Conservation (phyloP, 495 filamentous ascomycete species). For the Hyaloscypha hepaticicola region DNA sequence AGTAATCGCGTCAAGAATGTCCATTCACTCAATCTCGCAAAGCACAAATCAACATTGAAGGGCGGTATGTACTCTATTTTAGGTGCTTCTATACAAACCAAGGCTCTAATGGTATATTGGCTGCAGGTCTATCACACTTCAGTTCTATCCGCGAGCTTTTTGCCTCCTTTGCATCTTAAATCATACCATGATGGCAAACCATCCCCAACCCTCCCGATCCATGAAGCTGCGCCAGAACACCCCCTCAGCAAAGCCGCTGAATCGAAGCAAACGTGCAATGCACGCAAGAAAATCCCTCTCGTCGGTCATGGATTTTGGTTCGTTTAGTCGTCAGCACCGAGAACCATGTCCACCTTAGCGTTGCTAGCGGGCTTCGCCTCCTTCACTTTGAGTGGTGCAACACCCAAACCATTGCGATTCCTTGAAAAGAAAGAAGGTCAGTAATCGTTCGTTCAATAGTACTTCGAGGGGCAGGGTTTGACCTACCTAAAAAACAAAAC, state of each 20-base stretch:
- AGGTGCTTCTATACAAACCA: constrained; percentile 5
- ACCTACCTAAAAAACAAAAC: constrained; percentile 61
- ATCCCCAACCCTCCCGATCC: background rate
- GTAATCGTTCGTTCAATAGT: no score
- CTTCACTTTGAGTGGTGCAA: constrained; percentile 49
- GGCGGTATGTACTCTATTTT: constrained; percentile 4
- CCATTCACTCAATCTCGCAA: background rate
- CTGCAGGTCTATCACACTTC: background rate
- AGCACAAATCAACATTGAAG: background rate
- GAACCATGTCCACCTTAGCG: constrained; percentile 14
- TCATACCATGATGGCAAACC: background rate
- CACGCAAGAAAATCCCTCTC: background rate
- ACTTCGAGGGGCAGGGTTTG: no score
- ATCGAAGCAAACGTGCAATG: constrained; percentile 13
- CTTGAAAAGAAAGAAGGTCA: no score
- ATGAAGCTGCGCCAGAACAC: constrained; percentile 11
- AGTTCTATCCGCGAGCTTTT: constrained; percentile 2
- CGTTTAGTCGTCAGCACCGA: constrained; percentile 11
- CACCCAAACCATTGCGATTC: constrained; percentile 73
- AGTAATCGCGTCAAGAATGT: background rate
- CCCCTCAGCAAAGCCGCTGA: constrained; percentile 13
- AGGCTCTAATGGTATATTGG: constrained; percentile 14
- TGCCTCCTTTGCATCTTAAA: background rate
- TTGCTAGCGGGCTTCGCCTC: constrained; percentile 6
- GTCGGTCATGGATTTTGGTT: background rate